Evolutionary conservation across 176 grass and related monocot genomes (phyloP).

Genomic region (Carex parvula): DNA sequence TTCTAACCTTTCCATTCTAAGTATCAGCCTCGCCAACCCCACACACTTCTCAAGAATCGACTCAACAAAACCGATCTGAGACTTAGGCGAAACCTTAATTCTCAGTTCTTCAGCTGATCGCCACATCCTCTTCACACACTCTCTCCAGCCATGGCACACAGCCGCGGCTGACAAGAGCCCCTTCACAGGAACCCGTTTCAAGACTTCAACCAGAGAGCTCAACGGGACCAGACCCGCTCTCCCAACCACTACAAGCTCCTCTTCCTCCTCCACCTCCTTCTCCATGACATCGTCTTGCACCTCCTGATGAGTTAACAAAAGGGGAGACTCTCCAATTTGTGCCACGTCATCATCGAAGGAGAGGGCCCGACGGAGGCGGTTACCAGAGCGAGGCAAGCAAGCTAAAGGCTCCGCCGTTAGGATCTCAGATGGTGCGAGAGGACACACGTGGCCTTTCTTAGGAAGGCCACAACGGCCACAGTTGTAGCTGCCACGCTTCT

Average conservation of each 20-base stretch:
- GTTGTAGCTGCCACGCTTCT: constrained; percentile 84
- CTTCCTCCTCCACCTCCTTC: constrained; percentile 20
- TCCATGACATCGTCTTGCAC: constrained; percentile 12
- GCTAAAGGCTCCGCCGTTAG: not conserved
- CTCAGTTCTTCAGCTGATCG: constrained; percentile 52
- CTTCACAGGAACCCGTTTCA: constrained; percentile 44
- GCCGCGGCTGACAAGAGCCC: constrained; percentile 43
- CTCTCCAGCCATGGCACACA: constrained; percentile 60
- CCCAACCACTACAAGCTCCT: constrained; percentile 27
- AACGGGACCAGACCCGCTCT: constrained; percentile 25
- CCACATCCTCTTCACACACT: constrained; percentile 58
- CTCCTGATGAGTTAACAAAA: not conserved
- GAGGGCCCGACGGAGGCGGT: constrained; percentile 46
- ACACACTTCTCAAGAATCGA: constrained; percentile 55
- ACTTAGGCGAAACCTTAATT: constrained; percentile 32
- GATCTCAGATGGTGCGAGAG: not conserved
- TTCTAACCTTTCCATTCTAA: constrained; percentile 76
- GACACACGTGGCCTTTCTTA: constrained; percentile 86
- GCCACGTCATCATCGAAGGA: constrained; percentile 48
- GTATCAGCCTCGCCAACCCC: constrained; percentile 41
- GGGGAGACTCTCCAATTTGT: constrained; percentile 26
- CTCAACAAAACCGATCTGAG: constrained; percentile 40
- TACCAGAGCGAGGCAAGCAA: constrained; percentile 15
- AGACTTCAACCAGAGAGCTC: constrained; percentile 43
- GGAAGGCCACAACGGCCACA: constrained; percentile 79